A percentile compares a stretch with the other conserved stretches of the same genome.
Evolutionary conservation across 176 grass and related monocot species (phyloP).

Genomic region (Calamus simplicifolius): DNA sequence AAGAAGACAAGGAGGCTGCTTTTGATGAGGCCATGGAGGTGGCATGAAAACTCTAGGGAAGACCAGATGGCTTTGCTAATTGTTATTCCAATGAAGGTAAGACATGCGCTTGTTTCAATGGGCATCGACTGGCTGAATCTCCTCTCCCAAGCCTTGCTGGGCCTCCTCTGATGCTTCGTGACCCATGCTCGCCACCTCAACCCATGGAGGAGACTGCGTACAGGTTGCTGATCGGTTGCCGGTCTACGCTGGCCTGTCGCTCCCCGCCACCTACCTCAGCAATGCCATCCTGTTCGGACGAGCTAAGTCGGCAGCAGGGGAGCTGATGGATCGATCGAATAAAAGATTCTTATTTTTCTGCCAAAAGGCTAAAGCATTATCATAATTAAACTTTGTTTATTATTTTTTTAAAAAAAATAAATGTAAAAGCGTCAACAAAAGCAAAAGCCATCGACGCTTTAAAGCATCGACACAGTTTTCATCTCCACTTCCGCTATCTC

Average conservation of each 20-base stretch:
- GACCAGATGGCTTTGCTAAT: slow-evolving; percentile 60
- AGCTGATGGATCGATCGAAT: too few relatives aligned
- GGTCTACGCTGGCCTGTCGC: slow-evolving; percentile 35
- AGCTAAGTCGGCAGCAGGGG: slow-evolving; percentile 51
- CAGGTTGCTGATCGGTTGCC: slow-evolving; percentile 84
- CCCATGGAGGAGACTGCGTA: slow-evolving; percentile 46
- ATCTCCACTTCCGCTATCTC: too few relatives aligned
- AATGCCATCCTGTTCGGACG: slow-evolving; percentile 83
- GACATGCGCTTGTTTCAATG: neutral
- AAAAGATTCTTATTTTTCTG: too few relatives aligned
- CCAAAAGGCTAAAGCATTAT: too few relatives aligned
- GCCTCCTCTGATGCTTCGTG: slow-evolving; percentile 55
- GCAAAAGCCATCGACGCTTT: too few relatives aligned
- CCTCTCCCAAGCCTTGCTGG: slow-evolving; percentile 78
- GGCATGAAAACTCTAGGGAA: slow-evolving; percentile 48
- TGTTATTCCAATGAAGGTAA: slow-evolving; percentile 72
- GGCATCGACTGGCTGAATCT: slow-evolving; percentile 34
- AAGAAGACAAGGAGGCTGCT: slow-evolving; percentile 38
- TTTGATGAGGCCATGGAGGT: slow-evolving; percentile 44
- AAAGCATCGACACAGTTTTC: too few relatives aligned
- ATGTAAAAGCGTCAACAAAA: too few relatives aligned
- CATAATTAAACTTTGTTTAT: too few relatives aligned
- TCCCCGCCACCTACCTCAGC: slow-evolving; percentile 48
- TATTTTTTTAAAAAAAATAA: too few relatives aligned
- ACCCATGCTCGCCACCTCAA: slow-evolving; percentile 55